Conservation (phyloP, 768 basidiomycete species). For the Paxillus ammoniavirescens region DNA sequence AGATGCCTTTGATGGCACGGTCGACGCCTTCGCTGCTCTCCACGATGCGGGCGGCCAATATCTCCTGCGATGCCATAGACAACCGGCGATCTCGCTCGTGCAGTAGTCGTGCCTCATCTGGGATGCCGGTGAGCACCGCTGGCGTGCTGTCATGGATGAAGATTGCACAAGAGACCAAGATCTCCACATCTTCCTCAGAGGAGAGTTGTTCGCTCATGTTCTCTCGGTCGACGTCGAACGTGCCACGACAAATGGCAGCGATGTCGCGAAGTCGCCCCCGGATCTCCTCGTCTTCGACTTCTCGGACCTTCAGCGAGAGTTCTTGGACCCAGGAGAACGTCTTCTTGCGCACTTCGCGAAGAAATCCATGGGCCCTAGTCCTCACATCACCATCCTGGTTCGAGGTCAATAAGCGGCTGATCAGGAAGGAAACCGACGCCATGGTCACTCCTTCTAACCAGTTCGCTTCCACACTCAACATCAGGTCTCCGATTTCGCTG, state of each 20-base stretch:
- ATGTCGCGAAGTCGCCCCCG: constrained; percentile 15
- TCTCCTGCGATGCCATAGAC: constrained; percentile 26
- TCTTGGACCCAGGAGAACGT: constrained; percentile 37
- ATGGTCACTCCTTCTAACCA: constrained; percentile 4
- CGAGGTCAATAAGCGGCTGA: background rate
- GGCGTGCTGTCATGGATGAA: constrained; percentile 32
- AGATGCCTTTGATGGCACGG: constrained; percentile 28
- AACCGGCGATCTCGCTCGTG: constrained; percentile 33
- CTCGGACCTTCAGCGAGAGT: constrained; percentile 20
- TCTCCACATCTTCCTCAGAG: constrained; percentile 22
- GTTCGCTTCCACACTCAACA: background rate
- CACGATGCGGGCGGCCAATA: constrained; percentile 14
- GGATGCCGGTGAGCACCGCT: background rate
- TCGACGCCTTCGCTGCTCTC: constrained; percentile 23
- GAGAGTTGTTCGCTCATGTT: constrained; percentile 13
- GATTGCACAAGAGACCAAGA: constrained; percentile 34
- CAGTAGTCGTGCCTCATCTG: constrained; percentile 17
- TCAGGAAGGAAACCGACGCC: background rate
- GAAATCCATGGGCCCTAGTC: constrained; percentile 19
- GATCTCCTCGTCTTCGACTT: background rate
- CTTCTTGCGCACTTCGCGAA: constrained; percentile 30
- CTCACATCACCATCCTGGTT: background rate
- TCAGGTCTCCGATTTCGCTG: background rate
- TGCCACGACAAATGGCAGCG: constrained; percentile 22
- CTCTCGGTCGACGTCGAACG: constrained; percentile 25